A percentile compares a stretch with the other conserved stretches of the same genome.
Conservation (phyloP, 2,329 filamentous ascomycete genomes). For the Teratosphaeria gauchensis region DNA sequence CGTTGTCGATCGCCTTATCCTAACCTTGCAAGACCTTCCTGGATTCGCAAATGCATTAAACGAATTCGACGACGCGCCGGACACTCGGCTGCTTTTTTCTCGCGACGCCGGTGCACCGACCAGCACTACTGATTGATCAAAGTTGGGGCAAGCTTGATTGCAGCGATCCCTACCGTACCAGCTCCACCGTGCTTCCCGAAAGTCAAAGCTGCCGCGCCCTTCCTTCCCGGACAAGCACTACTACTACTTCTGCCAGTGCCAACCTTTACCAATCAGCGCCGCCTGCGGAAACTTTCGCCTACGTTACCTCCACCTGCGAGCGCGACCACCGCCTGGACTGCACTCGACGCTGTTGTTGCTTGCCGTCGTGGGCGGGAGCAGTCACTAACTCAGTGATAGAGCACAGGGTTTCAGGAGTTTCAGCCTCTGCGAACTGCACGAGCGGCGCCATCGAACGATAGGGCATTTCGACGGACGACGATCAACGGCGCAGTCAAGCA, state of each 20-base stretch:
- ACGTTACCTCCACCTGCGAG: background rate
- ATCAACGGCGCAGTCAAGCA: background rate
- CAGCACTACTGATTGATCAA: background rate
- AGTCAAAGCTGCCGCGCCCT: slow-evolving; percentile 5
- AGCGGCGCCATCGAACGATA: background rate
- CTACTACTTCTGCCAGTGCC: background rate
- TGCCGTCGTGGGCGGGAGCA: background rate
- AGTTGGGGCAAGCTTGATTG: background rate
- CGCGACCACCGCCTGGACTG: background rate
- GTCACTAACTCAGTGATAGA: background rate
- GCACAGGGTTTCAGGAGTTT: background rate
- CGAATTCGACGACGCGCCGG: too few relatives aligned
- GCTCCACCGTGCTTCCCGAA: slow-evolving; percentile 9
- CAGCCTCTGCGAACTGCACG: background rate
- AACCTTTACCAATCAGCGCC: slow-evolving; percentile 13
- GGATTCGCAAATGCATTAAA: too few relatives aligned
- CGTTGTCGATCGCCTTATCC: background rate
- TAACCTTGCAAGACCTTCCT: background rate
- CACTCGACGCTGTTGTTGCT: background rate
- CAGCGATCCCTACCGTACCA: background rate
- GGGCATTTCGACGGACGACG: background rate
- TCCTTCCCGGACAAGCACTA: slow-evolving; percentile 3
- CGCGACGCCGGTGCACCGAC: background rate
- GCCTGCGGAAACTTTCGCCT: background rate
- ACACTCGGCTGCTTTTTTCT: background rate